phyloP scores from a whole-genome alignment of 805 yeast species.

The Zygoascus biomembranicola region DNA sequence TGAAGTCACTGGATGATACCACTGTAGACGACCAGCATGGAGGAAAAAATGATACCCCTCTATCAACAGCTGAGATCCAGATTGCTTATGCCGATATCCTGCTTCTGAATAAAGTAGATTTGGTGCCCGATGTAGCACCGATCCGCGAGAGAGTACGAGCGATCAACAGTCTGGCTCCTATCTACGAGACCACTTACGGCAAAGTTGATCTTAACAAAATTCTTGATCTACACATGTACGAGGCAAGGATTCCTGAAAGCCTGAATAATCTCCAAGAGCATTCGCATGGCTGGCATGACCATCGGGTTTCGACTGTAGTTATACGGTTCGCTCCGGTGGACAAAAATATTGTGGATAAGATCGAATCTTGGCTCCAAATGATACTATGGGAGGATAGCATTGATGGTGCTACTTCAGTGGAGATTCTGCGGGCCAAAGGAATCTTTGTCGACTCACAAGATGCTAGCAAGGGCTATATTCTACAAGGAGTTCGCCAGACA shows the following conservation, averaged over 20 bases:
- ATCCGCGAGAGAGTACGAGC: slow-evolving; percentile 36
- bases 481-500: slow-evolving; percentile 91
- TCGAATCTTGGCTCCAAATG: slow-evolving; percentile 60
- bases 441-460: slow-evolving; percentile 38
- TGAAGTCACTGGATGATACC: slow-evolving; percentile 56
- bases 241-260: slow-evolving; percentile 22
- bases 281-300: slow-evolving; percentile 23
- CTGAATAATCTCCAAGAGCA: slow-evolving; percentile 11
- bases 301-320: slow-evolving; percentile 43
- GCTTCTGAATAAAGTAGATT: slow-evolving; percentile 72
- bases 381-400: slow-evolving; percentile 65
- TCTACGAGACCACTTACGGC: slow-evolving; percentile 65
- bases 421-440: slow-evolving; percentile 81
- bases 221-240: slow-evolving; percentile 76
- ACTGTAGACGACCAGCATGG: slow-evolving; percentile 31
- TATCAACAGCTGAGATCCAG: slow-evolving; percentile 80
- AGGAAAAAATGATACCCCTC: slow-evolving; percentile 12
- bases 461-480: slow-evolving; percentile 40
- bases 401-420: slow-evolving; percentile 38
- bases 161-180: slow-evolving; percentile 64
- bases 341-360: slow-evolving; percentile 32
- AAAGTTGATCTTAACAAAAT: slow-evolving; percentile 58
- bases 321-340: slow-evolving; percentile 38
- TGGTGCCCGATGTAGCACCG: slow-evolving; percentile 25
- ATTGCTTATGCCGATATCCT: slow-evolving; percentile 83